A percentile compares a stretch with the other conserved stretches of the same genome.
These are phyloP conservation scores for Scalesia atractyloides DNA, from an alignment of 129 eudicot species.

Conservation along the genomic window DNA sequence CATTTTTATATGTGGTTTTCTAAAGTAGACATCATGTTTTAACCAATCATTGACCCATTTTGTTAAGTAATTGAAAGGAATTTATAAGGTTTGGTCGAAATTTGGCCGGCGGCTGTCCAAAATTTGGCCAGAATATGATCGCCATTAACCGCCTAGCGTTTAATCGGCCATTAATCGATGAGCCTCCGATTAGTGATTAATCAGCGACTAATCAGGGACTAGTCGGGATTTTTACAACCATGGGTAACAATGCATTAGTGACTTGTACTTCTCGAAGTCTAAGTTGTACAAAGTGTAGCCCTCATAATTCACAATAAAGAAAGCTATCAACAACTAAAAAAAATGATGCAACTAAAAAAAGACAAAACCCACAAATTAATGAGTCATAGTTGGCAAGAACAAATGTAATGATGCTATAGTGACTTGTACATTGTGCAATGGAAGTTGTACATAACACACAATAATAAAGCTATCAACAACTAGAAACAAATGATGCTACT, in stretches of 20 bases:
- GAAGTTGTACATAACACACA: constrained; percentile 7
- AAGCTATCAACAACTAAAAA: constrained; percentile 17
- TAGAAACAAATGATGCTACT: neutral
- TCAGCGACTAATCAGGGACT: too few species aligned
- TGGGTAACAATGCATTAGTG: neutral
- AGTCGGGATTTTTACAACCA: too few species aligned
- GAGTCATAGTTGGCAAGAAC: constrained; percentile 3
- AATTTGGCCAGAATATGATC: too few species aligned
- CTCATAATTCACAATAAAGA: neutral
- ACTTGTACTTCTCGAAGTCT: constrained; percentile 14
- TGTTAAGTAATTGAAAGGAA: too few species aligned
- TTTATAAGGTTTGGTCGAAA: too few species aligned
- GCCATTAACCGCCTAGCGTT: too few species aligned
- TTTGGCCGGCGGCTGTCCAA: too few species aligned
- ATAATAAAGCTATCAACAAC: neutral
- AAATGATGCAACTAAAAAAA: neutral
- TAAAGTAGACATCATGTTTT: too few species aligned
- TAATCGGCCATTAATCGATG: too few species aligned
- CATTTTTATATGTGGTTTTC: too few species aligned
- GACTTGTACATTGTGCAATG: constrained; percentile 20
- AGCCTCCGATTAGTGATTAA: too few species aligned
- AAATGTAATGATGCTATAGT: constrained; percentile 7
- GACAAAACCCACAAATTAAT: constrained; percentile 1
- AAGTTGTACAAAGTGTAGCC: constrained; percentile 13
- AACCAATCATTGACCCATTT: too few species aligned